Evolutionary conservation across 2,329 filamentous ascomycete genomes (phyloP).

Genomic region (Aspergillus sp.): DNA sequence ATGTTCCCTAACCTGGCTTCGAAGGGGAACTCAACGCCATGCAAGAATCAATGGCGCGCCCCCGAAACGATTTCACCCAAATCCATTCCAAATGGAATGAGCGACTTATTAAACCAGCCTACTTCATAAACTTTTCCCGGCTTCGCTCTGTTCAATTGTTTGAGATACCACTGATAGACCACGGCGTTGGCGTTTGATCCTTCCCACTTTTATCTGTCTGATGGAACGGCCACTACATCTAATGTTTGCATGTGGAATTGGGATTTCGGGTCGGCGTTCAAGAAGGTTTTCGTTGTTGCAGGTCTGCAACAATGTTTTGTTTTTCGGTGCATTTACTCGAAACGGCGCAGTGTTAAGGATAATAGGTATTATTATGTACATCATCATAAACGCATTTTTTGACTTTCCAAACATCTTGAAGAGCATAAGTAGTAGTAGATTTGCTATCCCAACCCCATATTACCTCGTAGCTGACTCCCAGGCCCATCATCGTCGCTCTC

Average conservation of each 20-base stretch:
- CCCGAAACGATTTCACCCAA: slow-evolving; percentile 24
- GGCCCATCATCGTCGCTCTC: slow-evolving; percentile 33
- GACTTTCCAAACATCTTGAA: not conserved
- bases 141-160: slow-evolving; percentile 12
- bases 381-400: slow-evolving; percentile 5
- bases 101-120: slow-evolving; percentile 18
- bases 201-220: slow-evolving; percentile 1
- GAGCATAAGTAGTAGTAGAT: not conserved
- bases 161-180: slow-evolving; percentile 40
- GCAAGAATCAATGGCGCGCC: slow-evolving; percentile 13
- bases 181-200: slow-evolving; percentile 17
- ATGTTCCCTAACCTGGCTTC: slow-evolving; percentile 27
- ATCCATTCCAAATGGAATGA: slow-evolving; percentile 27
- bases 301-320: not conserved
- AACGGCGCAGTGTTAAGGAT: slow-evolving; percentile 2
- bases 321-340: not conserved
- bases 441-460: slow-evolving; percentile 27
- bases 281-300: not conserved
- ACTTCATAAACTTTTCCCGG: slow-evolving; percentile 8
- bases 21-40: slow-evolving; percentile 18
- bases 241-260: not conserved
- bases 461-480: slow-evolving; percentile 31
- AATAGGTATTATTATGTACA: slow-evolving; percentile 15
- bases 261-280: slow-evolving; percentile 1
- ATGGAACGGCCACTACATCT: not conserved